Percentiles rank a stretch among this genome's conserved stretches.
Conservation (phyloP, 352 stramenopile species). For the Phytophthora sansomeana region DNA sequence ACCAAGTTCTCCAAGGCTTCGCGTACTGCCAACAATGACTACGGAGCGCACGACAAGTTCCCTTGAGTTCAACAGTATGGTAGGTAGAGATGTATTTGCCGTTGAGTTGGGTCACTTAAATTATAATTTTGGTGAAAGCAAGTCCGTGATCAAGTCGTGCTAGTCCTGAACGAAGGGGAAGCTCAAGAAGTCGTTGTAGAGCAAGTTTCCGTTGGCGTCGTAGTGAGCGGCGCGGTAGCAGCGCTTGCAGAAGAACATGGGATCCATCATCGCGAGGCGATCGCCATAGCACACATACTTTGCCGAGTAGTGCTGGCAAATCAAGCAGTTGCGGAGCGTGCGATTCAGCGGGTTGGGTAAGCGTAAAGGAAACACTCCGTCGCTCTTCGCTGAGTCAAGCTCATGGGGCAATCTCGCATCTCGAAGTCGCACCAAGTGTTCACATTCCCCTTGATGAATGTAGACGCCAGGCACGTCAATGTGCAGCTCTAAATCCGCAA, state of each 20-base stretch:
- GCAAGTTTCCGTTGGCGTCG: conserved; percentile 52
- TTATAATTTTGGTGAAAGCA: conserved; percentile 32
- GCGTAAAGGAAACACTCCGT: conserved; percentile 64
- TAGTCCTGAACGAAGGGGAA: conserved; percentile 83
- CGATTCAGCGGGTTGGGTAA: conserved; percentile 60
- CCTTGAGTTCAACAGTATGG: conserved; percentile 37
- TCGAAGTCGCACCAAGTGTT: conserved; percentile 72
- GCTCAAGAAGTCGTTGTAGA: conserved; percentile 77
- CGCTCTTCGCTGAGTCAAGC: conserved; percentile 43
- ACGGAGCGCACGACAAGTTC: conserved; percentile 80
- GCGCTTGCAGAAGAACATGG: conserved; percentile 83
- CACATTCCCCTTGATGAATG: conserved; percentile 82
- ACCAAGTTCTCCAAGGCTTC: conserved; percentile 87
- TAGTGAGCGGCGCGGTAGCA: conserved; percentile 80
- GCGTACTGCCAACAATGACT: conserved; percentile 77
- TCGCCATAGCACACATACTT: conserved; percentile 86
- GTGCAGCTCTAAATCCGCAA: conserved; percentile 61
- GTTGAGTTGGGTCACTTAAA: conserved; percentile 27
- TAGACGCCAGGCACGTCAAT: conserved; percentile 69
- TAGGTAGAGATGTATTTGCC: conserved; percentile 18
- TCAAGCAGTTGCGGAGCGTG: conserved; percentile 70
- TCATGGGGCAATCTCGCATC: conserved; percentile 70
- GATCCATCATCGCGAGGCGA: conserved; percentile 63
- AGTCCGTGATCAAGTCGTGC: background rate
- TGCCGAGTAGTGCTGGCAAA: conserved; percentile 79